Evolutionary conservation across 352 stramenopile species (phyloP), one percentile per base, ranked within the genome.

Genomic region (Stramenopiles sp.): DNA sequence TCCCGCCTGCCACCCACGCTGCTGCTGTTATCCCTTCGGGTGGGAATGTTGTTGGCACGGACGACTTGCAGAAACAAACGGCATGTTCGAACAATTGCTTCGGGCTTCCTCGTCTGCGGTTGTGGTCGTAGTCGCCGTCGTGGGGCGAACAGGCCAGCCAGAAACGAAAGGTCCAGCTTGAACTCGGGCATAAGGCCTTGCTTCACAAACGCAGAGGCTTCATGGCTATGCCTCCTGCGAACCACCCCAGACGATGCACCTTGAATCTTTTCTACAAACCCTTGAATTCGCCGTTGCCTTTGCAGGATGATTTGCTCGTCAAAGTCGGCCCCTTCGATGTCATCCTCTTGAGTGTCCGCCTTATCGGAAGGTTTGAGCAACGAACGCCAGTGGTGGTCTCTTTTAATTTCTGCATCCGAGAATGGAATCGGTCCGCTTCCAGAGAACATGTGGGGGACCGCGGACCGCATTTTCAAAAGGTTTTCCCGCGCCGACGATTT

Each of bases 21-120:
- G n/a, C n/a, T n/a, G n/a, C 49, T 37, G 73, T 33, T 49, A 37
- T 1, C 33, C 74, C 77, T 32, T 2, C 85, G 83, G 25, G 89
- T 78, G 0, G 87, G 87, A 0, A 92, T 80, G 73, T 93, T 92
- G 2, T 78, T 80, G 0, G 83, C 87, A 4, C 86, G 82, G 48
- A 91, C 85, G 25, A 95, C 78, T 74, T 94, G 89, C 2, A 93
- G 80, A 73, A 92, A 89, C 32, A 94, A 71, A 1, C 81, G 83
- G 68, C 86, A 92, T 30, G n/a, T n/a, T n/a, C n/a, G n/a, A n/a
- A n/a, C n/a, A n/a, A n/a, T 71, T 6, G 6, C 6, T 2, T 35
- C 34, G 81, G 82, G 30, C 79, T 81, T 12, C 81, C 83, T 75
- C 0, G 33, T 33, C 37, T 76, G 6, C 3, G 77, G 68, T 3